Percentiles rank a stretch among this genome's conserved stretches.
phyloP scores from a whole-genome alignment of 257 asterid species.

The Scutellaria barbata region DNA sequence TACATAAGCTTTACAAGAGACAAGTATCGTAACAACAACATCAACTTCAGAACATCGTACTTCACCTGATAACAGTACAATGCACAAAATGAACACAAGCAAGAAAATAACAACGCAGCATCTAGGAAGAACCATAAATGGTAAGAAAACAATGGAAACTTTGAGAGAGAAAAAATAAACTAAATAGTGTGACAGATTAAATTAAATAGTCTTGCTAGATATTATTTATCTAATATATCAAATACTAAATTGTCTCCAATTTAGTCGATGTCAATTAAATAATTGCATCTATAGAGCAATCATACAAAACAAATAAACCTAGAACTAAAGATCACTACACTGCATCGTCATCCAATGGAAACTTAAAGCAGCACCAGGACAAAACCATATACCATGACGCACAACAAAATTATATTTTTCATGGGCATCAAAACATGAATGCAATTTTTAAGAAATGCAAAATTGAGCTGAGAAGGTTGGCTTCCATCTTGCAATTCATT shows the following conservation, averaged over 20 bases:
- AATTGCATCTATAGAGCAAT: conserved; percentile 7
- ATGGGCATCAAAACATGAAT: neutral
- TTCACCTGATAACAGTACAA: conserved; percentile 25
- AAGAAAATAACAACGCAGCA: neutral
- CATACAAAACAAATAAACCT: conserved; percentile 13
- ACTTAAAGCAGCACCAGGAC: conserved; percentile 8
- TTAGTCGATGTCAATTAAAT: neutral
- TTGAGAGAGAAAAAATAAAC: too few relatives aligned
- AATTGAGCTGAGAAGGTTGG: neutral
- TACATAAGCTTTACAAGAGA: neutral
- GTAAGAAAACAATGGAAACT: neutral
- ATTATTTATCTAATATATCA: too few relatives aligned
- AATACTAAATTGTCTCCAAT: neutral
- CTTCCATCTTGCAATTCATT: neutral
- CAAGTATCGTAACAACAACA: neutral
- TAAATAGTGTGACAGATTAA: too few relatives aligned
- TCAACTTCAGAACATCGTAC: neutral
- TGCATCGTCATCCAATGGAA: neutral
- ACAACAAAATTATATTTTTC: neutral
- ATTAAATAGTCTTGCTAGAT: too few relatives aligned
- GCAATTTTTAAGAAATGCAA: too few relatives aligned
- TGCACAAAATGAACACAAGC: conserved; percentile 9
- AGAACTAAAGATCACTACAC: too few relatives aligned
- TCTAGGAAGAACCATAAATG: neutral
- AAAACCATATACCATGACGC: neutral